A percentile compares a stretch with the other conserved stretches of the same genome.
Conservation (phyloP, 2,329 filamentous ascomycete species). For the Colletotrichum truncatum region DNA sequence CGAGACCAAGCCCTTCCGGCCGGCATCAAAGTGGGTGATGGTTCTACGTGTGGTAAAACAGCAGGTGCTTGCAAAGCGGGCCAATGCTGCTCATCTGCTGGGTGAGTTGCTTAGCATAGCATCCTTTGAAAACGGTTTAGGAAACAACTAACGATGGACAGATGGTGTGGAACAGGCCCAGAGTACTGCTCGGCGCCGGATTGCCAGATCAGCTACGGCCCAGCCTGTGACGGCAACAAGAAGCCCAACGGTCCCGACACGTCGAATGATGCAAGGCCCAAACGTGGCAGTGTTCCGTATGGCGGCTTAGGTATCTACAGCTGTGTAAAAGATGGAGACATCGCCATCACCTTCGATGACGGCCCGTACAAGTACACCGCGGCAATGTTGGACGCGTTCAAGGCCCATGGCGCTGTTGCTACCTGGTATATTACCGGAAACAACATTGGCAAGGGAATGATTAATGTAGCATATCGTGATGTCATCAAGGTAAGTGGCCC, state of each 20-base stretch:
- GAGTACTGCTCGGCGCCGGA: slow-evolving; percentile 37
- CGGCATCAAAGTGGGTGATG: not conserved
- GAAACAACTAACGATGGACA: not conserved
- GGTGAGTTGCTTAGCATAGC: slow-evolving; percentile 35
- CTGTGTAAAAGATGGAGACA: slow-evolving; percentile 40
- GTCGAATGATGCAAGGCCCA: slow-evolving; percentile 33
- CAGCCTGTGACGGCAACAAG: slow-evolving; percentile 41
- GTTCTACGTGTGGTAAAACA: slow-evolving; percentile 38
- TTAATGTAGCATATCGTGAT: slow-evolving; percentile 41
- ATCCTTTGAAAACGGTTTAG: not conserved
- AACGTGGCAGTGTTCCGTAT: slow-evolving; percentile 39
- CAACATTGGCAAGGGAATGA: slow-evolving; percentile 44
- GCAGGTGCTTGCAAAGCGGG: slow-evolving; percentile 40
- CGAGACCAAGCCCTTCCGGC: slow-evolving; percentile 29
- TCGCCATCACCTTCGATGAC: slow-evolving; percentile 49
- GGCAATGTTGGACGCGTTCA: slow-evolving; percentile 45
- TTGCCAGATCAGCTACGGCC: slow-evolving; percentile 40
- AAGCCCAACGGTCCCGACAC: slow-evolving; percentile 37
- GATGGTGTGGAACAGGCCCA: slow-evolving; percentile 39
- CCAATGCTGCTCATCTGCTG: slow-evolving; percentile 44
- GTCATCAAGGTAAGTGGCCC: slow-evolving; percentile 43
- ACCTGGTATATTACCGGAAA: slow-evolving; percentile 49
- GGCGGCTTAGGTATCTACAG: slow-evolving; percentile 41
- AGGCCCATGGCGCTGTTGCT: slow-evolving; percentile 39
- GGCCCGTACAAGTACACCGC: slow-evolving; percentile 45